phyloP scores from a whole-genome alignment of 2,329 filamentous ascomycete genomes.

The Bipolaris victoriae region DNA sequence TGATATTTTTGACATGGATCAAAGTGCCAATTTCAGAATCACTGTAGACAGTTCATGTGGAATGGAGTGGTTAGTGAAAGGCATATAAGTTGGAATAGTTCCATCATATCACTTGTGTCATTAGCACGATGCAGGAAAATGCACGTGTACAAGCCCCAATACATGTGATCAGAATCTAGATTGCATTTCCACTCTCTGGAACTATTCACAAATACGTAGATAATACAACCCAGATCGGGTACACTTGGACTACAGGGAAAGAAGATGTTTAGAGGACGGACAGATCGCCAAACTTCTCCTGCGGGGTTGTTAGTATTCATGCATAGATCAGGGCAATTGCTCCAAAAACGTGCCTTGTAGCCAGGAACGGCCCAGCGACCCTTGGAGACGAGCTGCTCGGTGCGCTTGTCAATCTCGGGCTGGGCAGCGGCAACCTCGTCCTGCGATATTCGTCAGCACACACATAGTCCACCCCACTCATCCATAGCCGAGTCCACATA shows the following conservation, averaged over 20 bases:
- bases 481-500: conserved; percentile 62
- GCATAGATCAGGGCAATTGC: not conserved
- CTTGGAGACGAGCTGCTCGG: conserved; percentile 91
- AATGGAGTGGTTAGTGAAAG: too few species aligned
- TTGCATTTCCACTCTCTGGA: conserved; percentile 41
- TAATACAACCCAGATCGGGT: conserved; percentile 48
- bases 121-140: not conserved
- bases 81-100: too few species aligned
- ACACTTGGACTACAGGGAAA: conserved; percentile 35
- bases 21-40: too few species aligned
- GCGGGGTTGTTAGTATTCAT: conserved; percentile 56
- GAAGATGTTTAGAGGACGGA: conserved; percentile 77
- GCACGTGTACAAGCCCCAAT: not conserved
- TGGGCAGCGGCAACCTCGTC: conserved; percentile 94
- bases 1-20: too few species aligned
- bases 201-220: conserved; percentile 50
- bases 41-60: too few species aligned
- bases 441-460: conserved; percentile 56
- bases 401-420: conserved; percentile 98
- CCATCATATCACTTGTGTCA: too few species aligned
- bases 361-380: conserved; percentile 97
- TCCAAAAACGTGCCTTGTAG: conserved; percentile 80
- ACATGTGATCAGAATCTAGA: conserved; percentile 19
- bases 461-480: conserved; percentile 6
- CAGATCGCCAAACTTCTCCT: conserved; percentile 99